Conservation (phyloP, 352 stramenopile genomes). For the Pythium pyrilobum region DNA sequence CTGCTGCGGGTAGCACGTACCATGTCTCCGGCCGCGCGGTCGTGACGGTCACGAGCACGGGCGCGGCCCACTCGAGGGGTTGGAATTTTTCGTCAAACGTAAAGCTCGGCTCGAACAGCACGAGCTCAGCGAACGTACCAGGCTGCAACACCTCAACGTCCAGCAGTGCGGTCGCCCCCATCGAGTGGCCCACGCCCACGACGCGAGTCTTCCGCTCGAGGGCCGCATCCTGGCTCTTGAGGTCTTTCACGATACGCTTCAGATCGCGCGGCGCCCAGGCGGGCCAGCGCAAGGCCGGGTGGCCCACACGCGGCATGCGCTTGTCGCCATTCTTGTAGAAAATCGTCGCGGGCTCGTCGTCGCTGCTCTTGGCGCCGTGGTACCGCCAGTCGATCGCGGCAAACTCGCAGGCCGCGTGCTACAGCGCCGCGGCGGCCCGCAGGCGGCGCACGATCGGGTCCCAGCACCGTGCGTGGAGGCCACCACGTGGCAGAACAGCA, state of each 20-base stretch:
- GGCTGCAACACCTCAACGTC: conserved; percentile 4
- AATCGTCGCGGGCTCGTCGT: conserved; percentile 17
- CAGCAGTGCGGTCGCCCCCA: conserved; percentile 5
- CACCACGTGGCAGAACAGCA: conserved; percentile 37
- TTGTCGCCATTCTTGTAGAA: conserved; percentile 10
- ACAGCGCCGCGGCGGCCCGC: conserved; percentile 12
- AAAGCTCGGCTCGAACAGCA: conserved; percentile 5
- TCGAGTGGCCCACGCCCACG: conserved; percentile 13
- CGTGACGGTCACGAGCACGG: too few relatives aligned
- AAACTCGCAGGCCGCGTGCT: conserved; percentile 17
- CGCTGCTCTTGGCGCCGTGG: conserved; percentile 26
- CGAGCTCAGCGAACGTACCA: conserved; percentile 3
- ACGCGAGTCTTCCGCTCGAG: conserved; percentile 1
- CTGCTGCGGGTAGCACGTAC: too few relatives aligned
- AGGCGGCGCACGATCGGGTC: conserved; percentile 32
- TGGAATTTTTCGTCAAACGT: not conserved
- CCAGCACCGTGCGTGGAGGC: conserved; percentile 31
- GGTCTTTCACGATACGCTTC: not conserved
- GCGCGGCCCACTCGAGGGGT: too few relatives aligned
- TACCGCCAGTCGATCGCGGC: conserved; percentile 33
- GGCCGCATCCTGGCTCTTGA: not conserved
- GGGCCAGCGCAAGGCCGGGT: conserved; percentile 11
- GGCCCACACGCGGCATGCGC: conserved; percentile 16
- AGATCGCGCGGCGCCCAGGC: conserved; percentile 3
- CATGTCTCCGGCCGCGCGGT: too few relatives aligned